These are phyloP conservation scores for Fusarium staphyleae DNA, from an alignment of 2,329 filamentous ascomycete species.

Conservation along the genomic window DNA sequence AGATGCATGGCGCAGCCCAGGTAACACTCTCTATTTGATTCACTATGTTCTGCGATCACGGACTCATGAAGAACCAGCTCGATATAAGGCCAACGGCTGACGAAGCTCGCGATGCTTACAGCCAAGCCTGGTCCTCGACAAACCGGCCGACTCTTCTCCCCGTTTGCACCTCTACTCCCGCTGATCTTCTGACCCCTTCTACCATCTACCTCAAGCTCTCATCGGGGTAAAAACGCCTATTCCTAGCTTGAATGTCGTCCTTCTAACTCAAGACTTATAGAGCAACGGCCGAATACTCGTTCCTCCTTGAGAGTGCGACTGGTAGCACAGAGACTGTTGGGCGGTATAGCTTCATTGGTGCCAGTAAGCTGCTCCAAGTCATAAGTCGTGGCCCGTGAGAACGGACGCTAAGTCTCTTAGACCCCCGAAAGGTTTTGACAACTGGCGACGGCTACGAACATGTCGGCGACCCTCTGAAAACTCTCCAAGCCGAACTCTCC, in stretches of 20 bases:
- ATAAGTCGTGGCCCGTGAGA: background rate
- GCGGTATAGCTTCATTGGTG: conserved; percentile 93
- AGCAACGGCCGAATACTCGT: conserved; percentile 75
- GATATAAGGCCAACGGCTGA: conserved; percentile 40
- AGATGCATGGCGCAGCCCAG: conserved; percentile 38
- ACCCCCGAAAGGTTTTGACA: conserved; percentile 79
- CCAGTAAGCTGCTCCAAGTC: conserved; percentile 45
- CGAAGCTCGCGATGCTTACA: conserved; percentile 40
- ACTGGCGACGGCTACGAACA: conserved; percentile 89
- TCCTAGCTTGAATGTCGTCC: background rate
- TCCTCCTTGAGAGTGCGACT: conserved; percentile 94
- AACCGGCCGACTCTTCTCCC: conserved; percentile 74
- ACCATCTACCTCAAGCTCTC: conserved; percentile 89
- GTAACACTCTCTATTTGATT: conserved; percentile 12
- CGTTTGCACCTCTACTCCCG: conserved; percentile 82
- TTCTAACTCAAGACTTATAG: conserved; percentile 35
- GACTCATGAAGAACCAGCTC: conserved; percentile 26
- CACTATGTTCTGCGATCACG: background rate
- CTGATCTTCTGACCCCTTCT: conserved; percentile 94
- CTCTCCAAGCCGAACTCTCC: conserved; percentile 80
- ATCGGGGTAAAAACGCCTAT: conserved; percentile 32
- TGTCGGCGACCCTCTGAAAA: conserved; percentile 82
- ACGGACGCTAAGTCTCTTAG: conserved; percentile 43
- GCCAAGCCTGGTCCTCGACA: conserved; percentile 35
- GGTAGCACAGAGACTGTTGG: conserved; percentile 83